These are phyloP conservation scores for Apiotrichum gracile DNA, from an alignment of 1,284 basidiomycete species.

Conservation along the genomic window DNA sequence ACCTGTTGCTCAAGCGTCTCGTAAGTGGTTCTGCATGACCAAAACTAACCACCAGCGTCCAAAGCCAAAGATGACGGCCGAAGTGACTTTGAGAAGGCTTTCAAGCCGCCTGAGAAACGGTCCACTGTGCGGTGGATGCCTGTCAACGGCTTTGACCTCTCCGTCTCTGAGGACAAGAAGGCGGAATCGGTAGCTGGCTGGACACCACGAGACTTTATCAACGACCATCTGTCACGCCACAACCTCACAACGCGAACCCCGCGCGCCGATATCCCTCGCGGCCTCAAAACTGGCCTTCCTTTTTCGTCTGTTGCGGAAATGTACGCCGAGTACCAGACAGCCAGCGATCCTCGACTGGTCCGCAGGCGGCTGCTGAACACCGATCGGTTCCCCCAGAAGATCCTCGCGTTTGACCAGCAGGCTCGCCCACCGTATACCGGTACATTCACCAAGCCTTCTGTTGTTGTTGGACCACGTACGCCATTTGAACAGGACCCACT, in stretches of 20 bases:
- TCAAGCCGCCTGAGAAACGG: constrained; percentile 24
- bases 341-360: constrained; percentile 40
- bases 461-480: constrained; percentile 43
- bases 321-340: constrained; percentile 35
- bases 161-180: background rate
- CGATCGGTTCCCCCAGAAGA: constrained; percentile 43
- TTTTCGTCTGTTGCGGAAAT: constrained; percentile 35
- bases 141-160: constrained; percentile 21
- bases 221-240: constrained; percentile 26
- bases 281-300: constrained; percentile 35
- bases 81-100: constrained; percentile 27
- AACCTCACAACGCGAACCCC: background rate
- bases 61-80: background rate
- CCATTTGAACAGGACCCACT: constrained; percentile 44
- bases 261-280: constrained; percentile 15
- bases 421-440: constrained; percentile 43
- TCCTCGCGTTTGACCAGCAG: constrained; percentile 43
- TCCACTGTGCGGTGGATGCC: constrained; percentile 32
- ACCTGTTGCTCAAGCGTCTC: constrained; percentile 13
- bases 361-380: constrained; percentile 31
- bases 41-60: background rate
- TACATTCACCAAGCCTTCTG: constrained; percentile 42
- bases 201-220: constrained; percentile 19
- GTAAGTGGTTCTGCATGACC: constrained; percentile 3
- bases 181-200: background rate